Evolutionary conservation across 2,329 filamentous ascomycete species (phyloP), one percentile per base, ranked within the genome.

Genomic region (Periconia sp.): DNA sequence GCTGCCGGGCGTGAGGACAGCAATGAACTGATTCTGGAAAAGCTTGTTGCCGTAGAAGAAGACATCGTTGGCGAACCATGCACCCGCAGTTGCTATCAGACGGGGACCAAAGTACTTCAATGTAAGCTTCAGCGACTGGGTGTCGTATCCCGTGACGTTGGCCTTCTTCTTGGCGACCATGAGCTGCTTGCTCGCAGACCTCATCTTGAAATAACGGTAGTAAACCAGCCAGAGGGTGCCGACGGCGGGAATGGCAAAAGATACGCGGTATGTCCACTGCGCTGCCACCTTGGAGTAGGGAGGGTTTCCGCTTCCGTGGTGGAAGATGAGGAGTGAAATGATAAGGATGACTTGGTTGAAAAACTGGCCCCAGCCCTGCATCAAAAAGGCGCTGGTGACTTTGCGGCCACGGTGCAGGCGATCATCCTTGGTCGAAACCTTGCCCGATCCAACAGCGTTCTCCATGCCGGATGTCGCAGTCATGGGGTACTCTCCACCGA

Each of bases 31-130:
- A 58, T 84, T 85, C 78, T 96, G 92, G 84, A 97, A 97, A 50
- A 97, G 87, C 83, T 96, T 97, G 87, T 96, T 97, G 65, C 93
- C 93, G 79, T 97, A 97, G 81, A 97, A 97, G 83, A 97, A 97
- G 62, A 97, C 89, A 70, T 97, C 93, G 75, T 97, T 97, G 79
- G 88, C 90, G 76, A 93, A 97, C 93, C 93, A 97, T 35, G 87
- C 85, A 52, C 90, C 90, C 11, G 92, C 87, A 18, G 93, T 97
- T 47, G 93, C 93, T 18, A 96, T 69, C 20, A 97, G 78, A 63
- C 93, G 91, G 49, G 89, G 88, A 45, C 92, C 91, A 63, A 97
- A 97, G 79, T 95, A 86, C 53, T 77, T 83, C 76, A 92, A 85
- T 44, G 91, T 93, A 66, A 91, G 79, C 62, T 83, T 84, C 50